A percentile compares a stretch with the other conserved stretches of the same genome.
These are phyloP conservation scores for Blastomyces emzantsi DNA, from an alignment of 2,329 filamentous ascomycete species.

Conservation along the genomic window DNA sequence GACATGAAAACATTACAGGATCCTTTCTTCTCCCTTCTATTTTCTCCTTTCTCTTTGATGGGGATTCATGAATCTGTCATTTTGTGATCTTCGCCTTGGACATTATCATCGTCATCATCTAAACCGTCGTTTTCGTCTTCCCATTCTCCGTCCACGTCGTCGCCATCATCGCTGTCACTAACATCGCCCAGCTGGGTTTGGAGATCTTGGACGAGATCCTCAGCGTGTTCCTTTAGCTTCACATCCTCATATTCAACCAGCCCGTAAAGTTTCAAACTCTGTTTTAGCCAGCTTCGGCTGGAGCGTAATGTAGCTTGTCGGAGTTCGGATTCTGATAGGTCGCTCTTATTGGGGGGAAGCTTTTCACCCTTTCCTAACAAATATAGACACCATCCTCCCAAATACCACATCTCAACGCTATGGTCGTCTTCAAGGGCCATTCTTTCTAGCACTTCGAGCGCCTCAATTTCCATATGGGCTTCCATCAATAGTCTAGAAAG, in stretches of 20 bases:
- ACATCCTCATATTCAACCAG: slow-evolving; percentile 63
- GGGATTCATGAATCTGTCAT: slow-evolving; percentile 45
- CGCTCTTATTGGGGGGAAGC: slow-evolving; percentile 21
- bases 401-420: slow-evolving; percentile 93
- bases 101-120: slow-evolving; percentile 32
- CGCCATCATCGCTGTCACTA: slow-evolving; percentile 47
- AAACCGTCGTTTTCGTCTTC: slow-evolving; percentile 48
- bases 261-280: slow-evolving; percentile 70
- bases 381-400: slow-evolving; percentile 88
- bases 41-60: slow-evolving; percentile 16
- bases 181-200: slow-evolving; percentile 54
- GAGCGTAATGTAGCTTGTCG: slow-evolving; percentile 59
- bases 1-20: slow-evolving; percentile 7
- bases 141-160: slow-evolving; percentile 43
- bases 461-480: slow-evolving; percentile 74
- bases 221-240: slow-evolving; percentile 36
- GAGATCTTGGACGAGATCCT: slow-evolving; percentile 44
- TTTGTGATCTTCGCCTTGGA: slow-evolving; percentile 38
- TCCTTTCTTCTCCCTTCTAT: slow-evolving; percentile 8
- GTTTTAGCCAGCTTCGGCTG: slow-evolving; percentile 73
- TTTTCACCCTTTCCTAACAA: slow-evolving; percentile 46
- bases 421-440: slow-evolving; percentile 82
- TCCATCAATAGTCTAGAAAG: slow-evolving; percentile 83
- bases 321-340: slow-evolving; percentile 35
- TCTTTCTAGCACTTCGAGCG: slow-evolving; percentile 73